Evolutionary conservation across 2,329 filamentous ascomycete species (phyloP), one percentile per base, ranked within the genome.

Genomic region (Botrytis porri): DNA sequence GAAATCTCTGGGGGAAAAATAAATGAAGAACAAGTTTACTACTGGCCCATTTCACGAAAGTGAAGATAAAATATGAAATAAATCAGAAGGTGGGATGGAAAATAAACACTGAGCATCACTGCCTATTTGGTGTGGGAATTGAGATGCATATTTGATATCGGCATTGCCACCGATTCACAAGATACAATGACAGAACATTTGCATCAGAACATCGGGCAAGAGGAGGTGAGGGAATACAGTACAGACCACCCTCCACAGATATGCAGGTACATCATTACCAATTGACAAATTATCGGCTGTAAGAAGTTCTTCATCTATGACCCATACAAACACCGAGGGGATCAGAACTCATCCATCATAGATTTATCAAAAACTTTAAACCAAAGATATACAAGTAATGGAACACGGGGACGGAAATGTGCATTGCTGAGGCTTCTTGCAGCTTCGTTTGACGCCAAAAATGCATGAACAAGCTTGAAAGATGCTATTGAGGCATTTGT

Each of bases 351-450:
- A 63, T 62, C 43, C n/a, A 62, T 45, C 9, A 62, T 48, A 64
- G n/a, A 48, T 70, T 70, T 63, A 57, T 63, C 69, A 70, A 62
- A 37, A 57, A 9, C 18, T 70, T 32, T 12, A 61, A 51, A 29
- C 45, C 25, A 48, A 25, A 63, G 32, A 70, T 16, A 37, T 61
- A 48, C 29, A 18, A 64, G 59, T 25, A 51, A 64, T 70, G 45
- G 25, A 70, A 70, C 60, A 51, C 59, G 22, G 41, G 45, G 25
- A 32, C 35, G 60, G 69, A 60, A 64, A 41, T 39, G 10, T 45
- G 59, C 69, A 35, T 61, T 16, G 41, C 60, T 43, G 37, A 57
- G 48, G 65, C 65, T 41, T 32, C 48, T 57, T 69, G 65, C 65
- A 69, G 65, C 35, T 64, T 37, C 20, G 37, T 64, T 64, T 20